Evolutionary conservation across 2,329 filamentous ascomycete species (phyloP).

Genomic region (Septoria linicola): DNA sequence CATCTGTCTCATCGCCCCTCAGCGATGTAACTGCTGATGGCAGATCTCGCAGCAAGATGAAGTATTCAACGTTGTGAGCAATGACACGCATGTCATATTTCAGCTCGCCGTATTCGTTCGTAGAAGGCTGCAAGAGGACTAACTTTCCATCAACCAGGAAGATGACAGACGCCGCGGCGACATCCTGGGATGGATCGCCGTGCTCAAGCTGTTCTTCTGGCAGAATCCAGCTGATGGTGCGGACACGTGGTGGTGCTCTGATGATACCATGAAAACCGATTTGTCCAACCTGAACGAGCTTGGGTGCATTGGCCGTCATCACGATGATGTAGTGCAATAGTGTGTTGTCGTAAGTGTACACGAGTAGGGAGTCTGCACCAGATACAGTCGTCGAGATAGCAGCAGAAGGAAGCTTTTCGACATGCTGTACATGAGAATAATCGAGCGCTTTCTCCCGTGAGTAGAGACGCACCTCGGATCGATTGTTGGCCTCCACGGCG

Average conservation of each 20-base stretch:
- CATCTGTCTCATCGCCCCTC: constrained; percentile 18
- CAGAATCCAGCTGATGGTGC: constrained; percentile 92
- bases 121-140: constrained; percentile 82
- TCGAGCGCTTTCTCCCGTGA: constrained; percentile 81
- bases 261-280: constrained; percentile 98
- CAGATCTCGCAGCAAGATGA: constrained; percentile 87
- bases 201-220: constrained; percentile 86
- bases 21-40: constrained; percentile 28
- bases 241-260: constrained; percentile 84
- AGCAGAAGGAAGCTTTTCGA: constrained; percentile 74
- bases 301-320: constrained; percentile 64
- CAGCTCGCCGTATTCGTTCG: constrained; percentile 76
- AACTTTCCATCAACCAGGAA: constrained; percentile 98
- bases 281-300: constrained; percentile 89
- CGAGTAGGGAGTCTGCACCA: constrained; percentile 88
- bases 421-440: constrained; percentile 69
- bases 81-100: constrained; percentile 99
- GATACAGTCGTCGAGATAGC: constrained; percentile 88
- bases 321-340: constrained; percentile 91
- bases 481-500: constrained; percentile 80
- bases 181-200: constrained; percentile 93
- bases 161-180: constrained; percentile 86
- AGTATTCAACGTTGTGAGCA: constrained; percentile 94
- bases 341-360: constrained; percentile 96
- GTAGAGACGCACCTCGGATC: constrained; percentile 81